Conservation (phyloP, 2,329 filamentous ascomycete genomes). For the Colletotrichum tabaci region DNA sequence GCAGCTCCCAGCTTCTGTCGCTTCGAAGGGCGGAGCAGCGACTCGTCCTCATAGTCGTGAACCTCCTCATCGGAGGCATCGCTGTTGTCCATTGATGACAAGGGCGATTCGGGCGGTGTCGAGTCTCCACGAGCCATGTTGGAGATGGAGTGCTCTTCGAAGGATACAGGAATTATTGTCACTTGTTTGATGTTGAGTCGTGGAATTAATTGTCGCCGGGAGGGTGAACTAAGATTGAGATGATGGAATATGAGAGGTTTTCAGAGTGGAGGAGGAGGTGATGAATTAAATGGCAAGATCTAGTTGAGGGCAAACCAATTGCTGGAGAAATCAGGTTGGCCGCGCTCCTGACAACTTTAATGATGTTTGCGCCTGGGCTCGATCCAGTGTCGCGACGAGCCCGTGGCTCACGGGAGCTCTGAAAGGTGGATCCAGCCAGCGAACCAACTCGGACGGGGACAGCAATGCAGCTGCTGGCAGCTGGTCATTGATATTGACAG, state of each 20-base stretch:
- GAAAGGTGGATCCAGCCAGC: slow-evolving; percentile 29
- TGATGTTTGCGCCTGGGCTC: slow-evolving; percentile 40
- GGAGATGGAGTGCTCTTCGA: slow-evolving; percentile 28
- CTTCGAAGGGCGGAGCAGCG: slow-evolving; percentile 52
- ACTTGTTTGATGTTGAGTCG: slow-evolving; percentile 10
- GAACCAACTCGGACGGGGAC: slow-evolving; percentile 3
- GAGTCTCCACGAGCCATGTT: slow-evolving; percentile 39
- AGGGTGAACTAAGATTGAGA: not conserved
- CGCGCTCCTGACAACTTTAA: slow-evolving; percentile 30
- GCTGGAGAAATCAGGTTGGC: slow-evolving; percentile 11
- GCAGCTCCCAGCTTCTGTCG: slow-evolving; percentile 54
- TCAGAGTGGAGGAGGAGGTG: not conserved
- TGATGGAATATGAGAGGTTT: not conserved
- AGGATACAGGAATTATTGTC: slow-evolving; percentile 23
- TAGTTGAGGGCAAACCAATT: slow-evolving; percentile 12
- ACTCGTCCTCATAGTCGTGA: slow-evolving; percentile 47
- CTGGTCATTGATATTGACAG: not conserved
- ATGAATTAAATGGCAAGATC: slow-evolving; percentile 5
- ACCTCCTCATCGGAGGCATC: slow-evolving; percentile 43
- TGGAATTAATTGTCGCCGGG: slow-evolving; percentile 9
- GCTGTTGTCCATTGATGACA: slow-evolving; percentile 41
- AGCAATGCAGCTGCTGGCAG: not conserved
- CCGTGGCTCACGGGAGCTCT: slow-evolving; percentile 36
- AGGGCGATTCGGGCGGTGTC: slow-evolving; percentile 40
- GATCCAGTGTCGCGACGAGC: slow-evolving; percentile 36